Evolutionary conservation across 306 rosid species (phyloP).

Genomic region (Trichosanthes cucumerina): DNA sequence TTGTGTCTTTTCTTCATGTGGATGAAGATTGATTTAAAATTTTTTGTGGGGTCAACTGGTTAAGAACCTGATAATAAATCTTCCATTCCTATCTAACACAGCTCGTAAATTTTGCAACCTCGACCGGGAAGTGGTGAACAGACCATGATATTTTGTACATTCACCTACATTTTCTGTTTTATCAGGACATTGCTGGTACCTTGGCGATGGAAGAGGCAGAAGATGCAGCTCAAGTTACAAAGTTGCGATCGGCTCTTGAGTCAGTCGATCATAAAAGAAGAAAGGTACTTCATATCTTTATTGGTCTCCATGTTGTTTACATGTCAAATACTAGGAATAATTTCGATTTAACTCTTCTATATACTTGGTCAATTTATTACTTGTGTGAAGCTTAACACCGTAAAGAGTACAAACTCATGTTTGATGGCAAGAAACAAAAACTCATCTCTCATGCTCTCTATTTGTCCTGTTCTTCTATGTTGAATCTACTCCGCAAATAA

Average conservation of each 20-base stretch:
- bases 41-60: neutral
- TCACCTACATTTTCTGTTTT: constrained; percentile 12
- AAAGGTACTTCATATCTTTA: constrained; percentile 45
- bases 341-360: neutral
- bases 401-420: neutral
- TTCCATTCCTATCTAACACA: neutral
- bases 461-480: neutral
- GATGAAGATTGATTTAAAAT: neutral
- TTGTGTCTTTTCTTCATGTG: neutral
- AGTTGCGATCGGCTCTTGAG: constrained; percentile 92
- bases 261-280: constrained; percentile 98
- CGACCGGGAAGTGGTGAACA: neutral
- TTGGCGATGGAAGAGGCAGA: constrained; percentile 91
- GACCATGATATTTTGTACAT: neutral
- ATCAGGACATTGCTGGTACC: constrained; percentile 97
- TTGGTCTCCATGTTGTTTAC: constrained; percentile 9
- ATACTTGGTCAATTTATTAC: neutral
- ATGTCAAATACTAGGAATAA: constrained; percentile 1
- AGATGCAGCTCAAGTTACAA: constrained; percentile 74
- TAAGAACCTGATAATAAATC: neutral
- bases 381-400: neutral
- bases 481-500: neutral
- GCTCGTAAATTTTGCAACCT: neutral
- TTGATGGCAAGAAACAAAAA: neutral
- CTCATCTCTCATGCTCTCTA: neutral